Percentiles rank a stretch among this genome's conserved stretches.
phyloP scores from a whole-genome alignment of 2,329 filamentous ascomycete genomes.

The Endocalyx cinctus region DNA sequence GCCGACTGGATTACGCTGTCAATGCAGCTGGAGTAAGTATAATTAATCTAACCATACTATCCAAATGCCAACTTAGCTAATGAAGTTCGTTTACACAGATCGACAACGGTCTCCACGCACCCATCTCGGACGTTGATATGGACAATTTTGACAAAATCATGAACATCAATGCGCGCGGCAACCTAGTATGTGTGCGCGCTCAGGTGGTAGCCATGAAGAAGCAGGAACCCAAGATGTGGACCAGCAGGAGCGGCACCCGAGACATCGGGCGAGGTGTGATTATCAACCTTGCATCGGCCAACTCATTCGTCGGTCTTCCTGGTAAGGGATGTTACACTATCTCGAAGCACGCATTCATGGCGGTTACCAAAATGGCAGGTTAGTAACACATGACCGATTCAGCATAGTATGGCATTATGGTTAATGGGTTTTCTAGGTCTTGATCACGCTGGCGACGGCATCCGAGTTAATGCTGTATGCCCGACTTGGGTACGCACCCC shows the following conservation, averaged over 20 bases:
- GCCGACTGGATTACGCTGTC: constrained; percentile 16
- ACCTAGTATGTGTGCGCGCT: constrained; percentile 11
- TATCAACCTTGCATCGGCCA: constrained; percentile 13
- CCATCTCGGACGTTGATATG: constrained; percentile 11
- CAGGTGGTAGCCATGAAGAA: constrained; percentile 12
- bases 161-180: constrained; percentile 16
- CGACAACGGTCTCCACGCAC: constrained; percentile 11
- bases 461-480: constrained; percentile 16
- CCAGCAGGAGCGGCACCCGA: constrained; percentile 10
- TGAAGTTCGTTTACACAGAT: too few relatives aligned
- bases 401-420: too few relatives aligned
- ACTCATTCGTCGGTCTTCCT: constrained; percentile 12
- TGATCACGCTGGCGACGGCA: constrained; percentile 10
- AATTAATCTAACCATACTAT: too few relatives aligned
- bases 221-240: constrained; percentile 13
- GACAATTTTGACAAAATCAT: constrained; percentile 17
- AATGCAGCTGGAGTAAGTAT: constrained; percentile 16
- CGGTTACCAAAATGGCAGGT: constrained; percentile 13
- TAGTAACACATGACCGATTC: constrained; percentile 1
- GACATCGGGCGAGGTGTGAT: constrained; percentile 15
- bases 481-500: constrained; percentile 14
- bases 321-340: constrained; percentile 13
- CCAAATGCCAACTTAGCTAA: too few relatives aligned
- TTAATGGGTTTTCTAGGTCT: too few relatives aligned
- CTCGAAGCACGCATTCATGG: constrained; percentile 16